Evolutionary conservation across 1,284 basidiomycete species (phyloP), one percentile per base, ranked within the genome.

Genomic region (Leccinum subfulvum): DNA sequence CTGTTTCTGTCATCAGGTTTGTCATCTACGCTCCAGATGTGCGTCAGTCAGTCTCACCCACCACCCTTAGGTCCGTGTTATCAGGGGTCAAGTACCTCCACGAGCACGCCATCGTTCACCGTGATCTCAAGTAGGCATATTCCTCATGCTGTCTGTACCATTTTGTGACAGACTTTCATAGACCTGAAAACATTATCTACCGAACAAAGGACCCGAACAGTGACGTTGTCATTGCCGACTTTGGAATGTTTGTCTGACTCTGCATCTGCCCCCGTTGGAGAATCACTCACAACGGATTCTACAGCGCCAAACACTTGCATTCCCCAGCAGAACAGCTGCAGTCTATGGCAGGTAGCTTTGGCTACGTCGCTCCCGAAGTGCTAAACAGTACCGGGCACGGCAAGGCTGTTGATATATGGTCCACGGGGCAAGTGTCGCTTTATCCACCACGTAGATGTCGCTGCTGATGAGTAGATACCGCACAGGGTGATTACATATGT

Each of bases 291-390:
- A 56, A 21, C 39, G 28, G 21, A 35, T 65, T 64, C 30, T 4
- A 39, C 68, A 93, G 91, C 62, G 95, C 95, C 2, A 95, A 95
- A 72, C 92, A 95, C 68, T 78, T 97, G 4, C 86, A 93, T 65
- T 82, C 86, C 0, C 79, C 89, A 0, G 89, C 90, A 37, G 92
- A 97, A 71, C 87, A 91, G 64, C 79, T 98, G 2, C 87, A 86
- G 26, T 87, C 88, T 0, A 79, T 97, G 2, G 96, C 95, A 0
- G 97, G 97, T 0, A 93, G 90, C 68, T 89, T 97, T 65, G 96
- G 96, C 1, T 98, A 98, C 71, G 93, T 96, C 21, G 95, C 96
- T 2, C 94, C 94, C 1, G 97, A 99, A 75, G 92, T 99, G 5
- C 80, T 98, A 28, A 85, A 84, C 64, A 89, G 91, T 69, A 77